Base-by-base conservation (phyloP, 495 filamentous ascomycete genomes). In the Podospora pseudopauciseta region DNA sequence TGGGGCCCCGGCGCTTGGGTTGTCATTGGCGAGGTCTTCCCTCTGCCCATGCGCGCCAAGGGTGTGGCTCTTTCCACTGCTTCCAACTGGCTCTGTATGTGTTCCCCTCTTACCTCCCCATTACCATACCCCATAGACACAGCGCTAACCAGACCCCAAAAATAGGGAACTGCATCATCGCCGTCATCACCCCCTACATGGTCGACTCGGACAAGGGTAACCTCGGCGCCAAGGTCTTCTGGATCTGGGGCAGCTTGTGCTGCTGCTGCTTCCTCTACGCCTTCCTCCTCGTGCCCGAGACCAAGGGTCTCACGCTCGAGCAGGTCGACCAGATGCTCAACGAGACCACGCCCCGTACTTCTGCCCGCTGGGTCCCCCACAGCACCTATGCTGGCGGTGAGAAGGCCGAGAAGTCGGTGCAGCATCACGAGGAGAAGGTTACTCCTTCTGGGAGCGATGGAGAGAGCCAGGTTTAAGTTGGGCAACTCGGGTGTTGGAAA, bases 251-350 rank as follows among this genome's bases (percentile, higher is more conserved):
- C 59, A 78, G 80, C 5, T 86, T 91, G 59, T 92, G 90, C 82
- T 76, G 81, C 66, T 65, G 78, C 72, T 87, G 85, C 74, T 83
- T 92, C 72, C 67, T 91, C 73, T 93, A 88, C 79, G 84, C 89
- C 64, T 94, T 90, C 83, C 88, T 91, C 84, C 84, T 93, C 55
- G 82, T 94, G 60, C 89, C 90, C 54, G 91, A 94, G 85, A 94
- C 91, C 76, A 94, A 93, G 87, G 91, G 91, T 67, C 82, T 96
- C n/a, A 89, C 90, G 9, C 90, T 94, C 53, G 92, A 96, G 81
- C 91, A 96, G 77, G 90, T 96, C 72, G 92, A 94, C 81, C 86
- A 87, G 80, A 93, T 94, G 92, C 84, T 95, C 80, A 89, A 90
- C 74, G 91, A 94, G 82, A 84, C 86, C 4, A 90, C 83, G 2